These are phyloP conservation scores for Bruguiera hainesii DNA, from an alignment of 441 rosid genomes.

Conservation along the genomic window DNA sequence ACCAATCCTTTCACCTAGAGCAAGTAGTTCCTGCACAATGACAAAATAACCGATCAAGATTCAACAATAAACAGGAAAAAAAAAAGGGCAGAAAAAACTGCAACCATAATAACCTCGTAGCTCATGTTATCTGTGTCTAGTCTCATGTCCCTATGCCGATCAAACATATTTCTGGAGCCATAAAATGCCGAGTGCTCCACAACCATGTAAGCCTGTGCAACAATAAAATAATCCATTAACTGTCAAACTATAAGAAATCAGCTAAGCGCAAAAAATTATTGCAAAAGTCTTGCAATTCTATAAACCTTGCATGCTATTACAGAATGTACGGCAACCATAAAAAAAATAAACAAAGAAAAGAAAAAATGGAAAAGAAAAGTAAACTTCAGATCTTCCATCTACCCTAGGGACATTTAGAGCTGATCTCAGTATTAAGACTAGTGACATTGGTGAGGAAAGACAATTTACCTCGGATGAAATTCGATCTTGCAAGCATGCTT, in stretches of 20 bases:
- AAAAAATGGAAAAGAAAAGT: no score
- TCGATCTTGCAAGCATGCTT: constrained; percentile 20
- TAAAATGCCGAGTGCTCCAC: constrained; percentile 42
- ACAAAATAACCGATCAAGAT: no score
- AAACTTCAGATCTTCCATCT: no score
- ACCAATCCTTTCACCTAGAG: constrained; percentile 82
- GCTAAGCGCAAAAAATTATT: not conserved
- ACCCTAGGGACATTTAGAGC: not conserved
- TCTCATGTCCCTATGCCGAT: constrained; percentile 83
- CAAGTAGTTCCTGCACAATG: constrained; percentile 65
- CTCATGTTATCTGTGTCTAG: constrained; percentile 74
- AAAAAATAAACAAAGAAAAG: no score
- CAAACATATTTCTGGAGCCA: constrained; percentile 49
- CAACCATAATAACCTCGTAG: constrained; percentile 54
- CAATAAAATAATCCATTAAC: not conserved
- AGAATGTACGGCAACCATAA: no score
- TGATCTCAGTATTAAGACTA: not conserved
- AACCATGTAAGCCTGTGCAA: constrained; percentile 48
- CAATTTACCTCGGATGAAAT: constrained; percentile 25
- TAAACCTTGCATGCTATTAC: no score
- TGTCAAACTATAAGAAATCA: not conserved
- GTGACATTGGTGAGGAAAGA: not conserved
- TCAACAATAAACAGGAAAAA: not conserved
- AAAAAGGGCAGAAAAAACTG: not conserved
- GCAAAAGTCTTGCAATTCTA: no score